Evolutionary conservation across 2,329 filamentous ascomycete genomes (phyloP).

Genomic region (Emericellopsis atlantica): DNA sequence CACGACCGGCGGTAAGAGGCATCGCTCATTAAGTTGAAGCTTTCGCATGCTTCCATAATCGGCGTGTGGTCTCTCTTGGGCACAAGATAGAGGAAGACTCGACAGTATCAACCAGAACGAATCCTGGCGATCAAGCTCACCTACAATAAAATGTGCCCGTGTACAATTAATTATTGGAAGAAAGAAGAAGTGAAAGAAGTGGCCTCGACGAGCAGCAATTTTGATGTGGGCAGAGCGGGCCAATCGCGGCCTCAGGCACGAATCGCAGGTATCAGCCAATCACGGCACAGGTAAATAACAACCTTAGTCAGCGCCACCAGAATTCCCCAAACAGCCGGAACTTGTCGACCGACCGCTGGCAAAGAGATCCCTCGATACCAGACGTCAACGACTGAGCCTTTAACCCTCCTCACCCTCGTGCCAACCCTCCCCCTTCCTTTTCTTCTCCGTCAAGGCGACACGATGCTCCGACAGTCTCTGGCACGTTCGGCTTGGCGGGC

Average conservation of each 20-base stretch:
- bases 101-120: constrained; percentile 31
- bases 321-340: constrained; percentile 8
- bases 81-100: constrained; percentile 65
- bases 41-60: constrained; percentile 63
- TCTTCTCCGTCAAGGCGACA: constrained; percentile 41
- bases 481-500: constrained; percentile 57
- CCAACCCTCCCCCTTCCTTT: constrained; percentile 21
- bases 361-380: constrained; percentile 14
- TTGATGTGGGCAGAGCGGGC: constrained; percentile 1
- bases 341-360: constrained; percentile 12
- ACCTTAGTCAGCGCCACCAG: constrained; percentile 20
- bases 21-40: constrained; percentile 43
- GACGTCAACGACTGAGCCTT: constrained; percentile 25
- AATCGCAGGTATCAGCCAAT: constrained; percentile 20
- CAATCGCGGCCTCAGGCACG: constrained; percentile 24
- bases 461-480: constrained; percentile 57
- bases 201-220: background rate
- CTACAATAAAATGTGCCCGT: constrained; percentile 61
- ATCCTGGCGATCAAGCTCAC: constrained; percentile 41
- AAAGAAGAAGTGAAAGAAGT: constrained; percentile 19
- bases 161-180: constrained; percentile 46
- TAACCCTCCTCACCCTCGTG: constrained; percentile 11
- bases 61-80: constrained; percentile 49
- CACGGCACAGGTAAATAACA: constrained; percentile 26
- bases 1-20: constrained; percentile 65